phyloP scores from a whole-genome alignment of 495 filamentous ascomycete species.

The Penicillium bialowiezense region DNA sequence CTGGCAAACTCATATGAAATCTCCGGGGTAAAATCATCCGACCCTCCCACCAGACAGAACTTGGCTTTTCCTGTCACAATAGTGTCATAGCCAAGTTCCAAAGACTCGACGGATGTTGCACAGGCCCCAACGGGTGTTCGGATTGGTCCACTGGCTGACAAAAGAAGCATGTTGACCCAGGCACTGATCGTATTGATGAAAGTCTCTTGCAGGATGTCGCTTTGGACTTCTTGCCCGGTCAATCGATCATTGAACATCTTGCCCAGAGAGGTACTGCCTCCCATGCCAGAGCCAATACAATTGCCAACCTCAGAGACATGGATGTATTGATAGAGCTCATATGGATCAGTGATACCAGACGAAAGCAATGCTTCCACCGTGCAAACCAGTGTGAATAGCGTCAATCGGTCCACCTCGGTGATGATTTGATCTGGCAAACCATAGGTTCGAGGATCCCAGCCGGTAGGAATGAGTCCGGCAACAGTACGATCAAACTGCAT shows the following conservation, averaged over 20 bases:
- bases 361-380: slow-evolving; percentile 85
- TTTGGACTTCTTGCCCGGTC: slow-evolving; percentile 93
- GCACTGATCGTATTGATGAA: slow-evolving; percentile 99
- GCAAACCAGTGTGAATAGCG: slow-evolving; percentile 88
- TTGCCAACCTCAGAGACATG: slow-evolving; percentile 97
- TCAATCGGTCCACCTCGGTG: slow-evolving; percentile 92
- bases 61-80: slow-evolving; percentile 96
- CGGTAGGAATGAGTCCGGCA: slow-evolving; percentile 92
- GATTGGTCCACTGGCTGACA: slow-evolving; percentile 96
- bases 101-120: slow-evolving; percentile 92
- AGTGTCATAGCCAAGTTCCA: slow-evolving; percentile 95
- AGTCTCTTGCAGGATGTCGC: slow-evolving; percentile 97
- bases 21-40: slow-evolving; percentile 98
- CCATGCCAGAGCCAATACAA: slow-evolving; percentile 95
- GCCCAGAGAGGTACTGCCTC: slow-evolving; percentile 83
- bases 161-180: slow-evolving; percentile 97
- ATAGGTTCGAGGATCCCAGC: slow-evolving; percentile 92
- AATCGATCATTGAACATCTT: slow-evolving; percentile 98
- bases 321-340: slow-evolving; percentile 99
- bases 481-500: slow-evolving; percentile 94
- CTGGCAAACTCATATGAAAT: slow-evolving; percentile 99
- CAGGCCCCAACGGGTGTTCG: slow-evolving; percentile 98
- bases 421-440: slow-evolving; percentile 97
- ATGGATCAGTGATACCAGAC: slow-evolving; percentile 94
- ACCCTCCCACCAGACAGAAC: slow-evolving; percentile 94